Evolutionary conservation across 139 green algal genomes (phyloP).

Genomic region (Chlorella sp.): DNA sequence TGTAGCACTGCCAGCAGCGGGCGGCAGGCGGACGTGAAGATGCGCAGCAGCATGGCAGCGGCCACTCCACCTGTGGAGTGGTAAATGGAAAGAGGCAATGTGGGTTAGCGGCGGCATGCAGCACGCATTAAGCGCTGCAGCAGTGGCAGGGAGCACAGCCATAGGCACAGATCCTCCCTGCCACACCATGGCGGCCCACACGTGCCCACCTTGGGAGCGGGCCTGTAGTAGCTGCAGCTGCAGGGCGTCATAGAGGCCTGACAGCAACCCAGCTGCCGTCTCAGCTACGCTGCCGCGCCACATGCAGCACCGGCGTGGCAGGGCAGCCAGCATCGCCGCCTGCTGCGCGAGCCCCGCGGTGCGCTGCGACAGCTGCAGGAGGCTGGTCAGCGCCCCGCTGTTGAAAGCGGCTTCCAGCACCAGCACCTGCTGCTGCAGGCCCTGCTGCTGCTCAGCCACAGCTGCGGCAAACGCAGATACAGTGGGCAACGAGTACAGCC

Average conservation of each 20-base stretch:
- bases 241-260: slow-evolving; percentile 32
- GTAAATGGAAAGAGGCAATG: too few species aligned
- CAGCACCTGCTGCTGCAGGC: slow-evolving; percentile 41
- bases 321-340: background rate
- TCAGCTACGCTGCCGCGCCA: slow-evolving; percentile 29
- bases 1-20: slow-evolving; percentile 45
- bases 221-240: slow-evolving; percentile 31
- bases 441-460: slow-evolving; percentile 27
- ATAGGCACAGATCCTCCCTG: too few species aligned
- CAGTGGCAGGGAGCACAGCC: too few species aligned
- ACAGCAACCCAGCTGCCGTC: slow-evolving; percentile 40
- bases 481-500: slow-evolving; percentile 34
- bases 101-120: too few species aligned
- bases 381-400: background rate
- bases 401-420: slow-evolving; percentile 15
- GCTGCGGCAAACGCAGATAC: slow-evolving; percentile 49
- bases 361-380: slow-evolving; percentile 30
- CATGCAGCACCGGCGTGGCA: slow-evolving; percentile 20
- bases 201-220: slow-evolving; percentile 32
- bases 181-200: too few species aligned
- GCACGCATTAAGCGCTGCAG: background rate
- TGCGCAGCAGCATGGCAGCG: slow-evolving; percentile 26
- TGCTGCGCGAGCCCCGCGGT: slow-evolving; percentile 26
- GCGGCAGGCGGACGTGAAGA: slow-evolving; percentile 35
- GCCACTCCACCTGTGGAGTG: slow-evolving; percentile 34